phyloP scores from a whole-genome alignment of 331 rosid species.

The Rosa hybrid region DNA sequence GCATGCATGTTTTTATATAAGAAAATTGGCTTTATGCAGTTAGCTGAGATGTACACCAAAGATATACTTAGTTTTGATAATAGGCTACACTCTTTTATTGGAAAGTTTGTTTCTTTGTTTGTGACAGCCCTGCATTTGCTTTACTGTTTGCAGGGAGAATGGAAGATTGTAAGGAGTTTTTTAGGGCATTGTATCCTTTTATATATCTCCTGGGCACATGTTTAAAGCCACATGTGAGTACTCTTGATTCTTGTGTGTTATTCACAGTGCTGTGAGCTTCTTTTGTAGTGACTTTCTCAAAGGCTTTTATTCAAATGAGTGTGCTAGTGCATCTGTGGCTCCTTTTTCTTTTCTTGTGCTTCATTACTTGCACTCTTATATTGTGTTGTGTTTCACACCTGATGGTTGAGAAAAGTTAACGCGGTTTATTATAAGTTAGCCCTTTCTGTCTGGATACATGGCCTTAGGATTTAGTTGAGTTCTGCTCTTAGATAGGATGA shows the following conservation, averaged over 20 bases:
- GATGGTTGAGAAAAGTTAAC: neutral
- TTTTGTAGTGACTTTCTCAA: neutral
- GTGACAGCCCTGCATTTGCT: constrained; percentile 8
- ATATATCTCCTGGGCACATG: constrained; percentile 79
- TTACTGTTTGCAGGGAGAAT: constrained; percentile 61
- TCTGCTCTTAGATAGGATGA: neutral
- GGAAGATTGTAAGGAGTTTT: constrained; percentile 71
- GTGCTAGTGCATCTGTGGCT: neutral
- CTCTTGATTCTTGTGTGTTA: neutral
- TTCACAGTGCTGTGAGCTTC: neutral
- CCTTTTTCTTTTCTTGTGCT: neutral
- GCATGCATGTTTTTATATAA: neutral
- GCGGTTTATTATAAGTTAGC: neutral
- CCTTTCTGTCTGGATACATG: neutral
- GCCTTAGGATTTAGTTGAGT: neutral
- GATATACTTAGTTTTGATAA: neutral
- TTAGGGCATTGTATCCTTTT: constrained; percentile 56
- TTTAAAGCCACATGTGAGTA: constrained; percentile 90
- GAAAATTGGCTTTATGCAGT: neutral
- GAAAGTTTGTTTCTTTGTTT: neutral
- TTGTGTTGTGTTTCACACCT: neutral
- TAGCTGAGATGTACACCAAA: neutral
- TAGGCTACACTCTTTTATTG: neutral
- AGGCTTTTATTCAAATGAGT: neutral
- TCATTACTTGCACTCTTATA: neutral